These are phyloP conservation scores for Paecilomyces variotii DNA, from an alignment of 2,329 filamentous ascomycete species.

Conservation along the genomic window DNA sequence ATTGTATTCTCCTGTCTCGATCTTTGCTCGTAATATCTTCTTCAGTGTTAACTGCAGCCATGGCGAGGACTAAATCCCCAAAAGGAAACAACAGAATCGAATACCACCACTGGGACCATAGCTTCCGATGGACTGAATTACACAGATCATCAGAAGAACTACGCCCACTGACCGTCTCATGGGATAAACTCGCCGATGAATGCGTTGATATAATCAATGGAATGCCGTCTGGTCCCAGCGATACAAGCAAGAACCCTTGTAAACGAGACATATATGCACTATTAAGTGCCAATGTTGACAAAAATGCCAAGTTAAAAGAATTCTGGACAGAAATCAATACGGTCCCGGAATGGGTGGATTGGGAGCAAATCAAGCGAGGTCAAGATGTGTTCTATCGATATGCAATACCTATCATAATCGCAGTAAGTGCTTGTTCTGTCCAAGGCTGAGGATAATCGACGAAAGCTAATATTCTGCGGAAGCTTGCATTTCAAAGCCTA, in stretches of 20 bases:
- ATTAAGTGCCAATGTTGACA: slow-evolving; percentile 49
- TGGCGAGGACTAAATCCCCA: too few species aligned
- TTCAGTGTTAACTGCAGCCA: too few species aligned
- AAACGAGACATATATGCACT: slow-evolving; percentile 55
- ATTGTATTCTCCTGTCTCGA: too few species aligned
- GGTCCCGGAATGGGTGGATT: slow-evolving; percentile 68
- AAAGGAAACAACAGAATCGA: too few species aligned
- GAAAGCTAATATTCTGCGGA: not conserved
- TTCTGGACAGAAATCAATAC: slow-evolving; percentile 62
- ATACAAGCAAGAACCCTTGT: slow-evolving; percentile 20
- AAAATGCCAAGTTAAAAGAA: slow-evolving; percentile 47
- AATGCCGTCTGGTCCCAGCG: slow-evolving; percentile 43
- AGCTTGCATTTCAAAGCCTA: slow-evolving; percentile 25
- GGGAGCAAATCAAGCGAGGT: slow-evolving; percentile 64
- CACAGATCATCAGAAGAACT: slow-evolving; percentile 56
- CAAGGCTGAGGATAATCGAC: slow-evolving; percentile 7
- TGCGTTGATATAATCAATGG: slow-evolving; percentile 54
- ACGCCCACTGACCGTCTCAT: slow-evolving; percentile 54
- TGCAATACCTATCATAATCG: slow-evolving; percentile 57
- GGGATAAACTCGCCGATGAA: slow-evolving; percentile 61
- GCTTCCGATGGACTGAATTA: slow-evolving; percentile 59
- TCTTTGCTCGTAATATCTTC: too few species aligned
- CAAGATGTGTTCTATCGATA: slow-evolving; percentile 75
- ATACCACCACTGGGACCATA: slow-evolving; percentile 50
- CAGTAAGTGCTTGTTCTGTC: slow-evolving; percentile 12